These are phyloP conservation scores for Effrenium voratum DNA, from an alignment of 73 alveolate species.

Conservation along the genomic window DNA sequence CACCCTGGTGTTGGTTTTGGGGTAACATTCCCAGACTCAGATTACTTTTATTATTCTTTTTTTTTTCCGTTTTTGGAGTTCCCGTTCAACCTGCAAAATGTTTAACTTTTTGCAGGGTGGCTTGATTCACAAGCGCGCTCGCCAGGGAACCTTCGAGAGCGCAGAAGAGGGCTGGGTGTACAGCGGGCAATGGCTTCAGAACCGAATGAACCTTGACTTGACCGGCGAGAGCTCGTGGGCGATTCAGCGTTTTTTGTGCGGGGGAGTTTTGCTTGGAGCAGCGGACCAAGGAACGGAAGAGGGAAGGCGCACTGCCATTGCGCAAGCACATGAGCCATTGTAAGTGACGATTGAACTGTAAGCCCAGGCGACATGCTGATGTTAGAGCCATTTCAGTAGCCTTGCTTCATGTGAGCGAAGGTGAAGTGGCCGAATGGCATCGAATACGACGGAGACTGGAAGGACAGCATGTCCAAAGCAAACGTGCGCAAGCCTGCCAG, in stretches of 20 bases:
- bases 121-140: background rate
- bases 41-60: too few species aligned
- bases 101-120: background rate
- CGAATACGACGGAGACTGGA: constrained; percentile 90
- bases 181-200: constrained; percentile 91
- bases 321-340: too few species aligned
- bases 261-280: background rate
- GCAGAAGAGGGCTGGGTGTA: constrained; percentile 94
- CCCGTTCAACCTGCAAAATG: background rate
- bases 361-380: too few species aligned
- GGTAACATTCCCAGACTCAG: too few species aligned
- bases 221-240: background rate
- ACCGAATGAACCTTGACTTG: constrained; percentile 51
- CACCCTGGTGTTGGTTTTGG: too few species aligned
- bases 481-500: too few species aligned
- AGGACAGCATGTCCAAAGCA: background rate
- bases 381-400: too few species aligned
- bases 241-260: background rate
- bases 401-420: too few species aligned
- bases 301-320: constrained; percentile 17
- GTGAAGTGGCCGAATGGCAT: constrained; percentile 94
- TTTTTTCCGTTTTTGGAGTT: too few species aligned
- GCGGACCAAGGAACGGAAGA: constrained; percentile 50
- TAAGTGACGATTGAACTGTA: too few species aligned
- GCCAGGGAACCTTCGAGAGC: constrained; percentile 91